Evolutionary conservation across 169 alveolate genomes (phyloP), one percentile per base, ranked within the genome.

Genomic region (Plasmodium sp.): DNA sequence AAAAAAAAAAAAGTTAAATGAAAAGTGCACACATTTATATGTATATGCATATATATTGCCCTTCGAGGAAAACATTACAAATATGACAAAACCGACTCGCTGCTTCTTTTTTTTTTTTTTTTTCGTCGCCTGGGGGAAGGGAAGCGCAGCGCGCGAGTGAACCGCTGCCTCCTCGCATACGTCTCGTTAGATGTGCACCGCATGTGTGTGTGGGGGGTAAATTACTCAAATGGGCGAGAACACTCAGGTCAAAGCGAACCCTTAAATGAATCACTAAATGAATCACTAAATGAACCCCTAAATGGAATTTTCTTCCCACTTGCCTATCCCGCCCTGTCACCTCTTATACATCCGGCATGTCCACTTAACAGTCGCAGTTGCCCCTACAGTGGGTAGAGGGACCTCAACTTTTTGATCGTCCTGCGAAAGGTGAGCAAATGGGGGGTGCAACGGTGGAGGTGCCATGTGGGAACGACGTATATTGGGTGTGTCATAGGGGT

Each of bases 361-460:
- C 43, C 16, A 16, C 27, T 67, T 67, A 16, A 31, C 39, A 5
- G 1, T 22, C 27, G 18, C 77, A 67, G n/a, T 4, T 67, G 77
- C 7, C n/a, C n/a, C 10, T 81, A 81, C 27, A 81, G 3, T 5
- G 86, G 86, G 2, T 81, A 81, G 16, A 81, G 77, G 12, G 86
- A 51, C 41, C 86, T 81, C 48, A 81, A 81, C 16, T 81, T 81
- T 81, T 51, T 81, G 39, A 81, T 81, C n/a, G 86, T 81, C 45
- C 86, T 81, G 22, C 48, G 22, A 18, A 14, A 75, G 1, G 5
- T 62, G 1, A n/a, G 3, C 34, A 62, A 27, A 62, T 62, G 34
- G 36, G 12, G 0, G 75, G 41, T 39, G 45, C 9, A 10, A n/a
- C 58, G n/a, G 58, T 10, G 1, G 58, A 10, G 58, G 10, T 2